A percentile compares a stretch with the other conserved stretches of the same genome.
phyloP scores from a whole-genome alignment of 163 green algal genomes.

The Chloroidium sp. region DNA sequence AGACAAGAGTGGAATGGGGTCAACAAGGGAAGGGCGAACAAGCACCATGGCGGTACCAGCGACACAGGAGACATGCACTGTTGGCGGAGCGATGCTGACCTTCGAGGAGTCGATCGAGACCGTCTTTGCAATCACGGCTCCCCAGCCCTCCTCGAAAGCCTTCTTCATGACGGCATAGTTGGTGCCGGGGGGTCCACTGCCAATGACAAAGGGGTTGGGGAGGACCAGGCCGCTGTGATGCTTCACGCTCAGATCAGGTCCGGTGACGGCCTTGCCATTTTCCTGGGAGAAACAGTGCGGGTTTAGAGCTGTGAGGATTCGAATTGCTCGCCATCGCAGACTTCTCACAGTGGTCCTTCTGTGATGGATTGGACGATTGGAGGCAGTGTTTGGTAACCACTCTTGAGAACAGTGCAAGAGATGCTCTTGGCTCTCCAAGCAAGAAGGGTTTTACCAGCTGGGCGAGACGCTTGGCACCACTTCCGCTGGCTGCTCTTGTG shows the following conservation, averaged over 20 bases:
- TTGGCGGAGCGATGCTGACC: slow-evolving; percentile 25
- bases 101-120: slow-evolving; percentile 82
- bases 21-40: not conserved
- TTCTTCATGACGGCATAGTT: slow-evolving; percentile 89
- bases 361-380: too few species aligned
- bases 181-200: slow-evolving; percentile 75
- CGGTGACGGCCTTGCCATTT: slow-evolving; percentile 25
- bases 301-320: too few species aligned
- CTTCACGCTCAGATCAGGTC: slow-evolving; percentile 60
- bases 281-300: slow-evolving; percentile 2
- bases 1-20: slow-evolving; percentile 1
- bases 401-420: too few species aligned
- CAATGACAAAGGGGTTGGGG: slow-evolving; percentile 98
- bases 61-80: not conserved
- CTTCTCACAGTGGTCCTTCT: too few species aligned
- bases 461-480: too few species aligned
- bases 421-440: too few species aligned
- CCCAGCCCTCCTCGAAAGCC: slow-evolving; percentile 97
- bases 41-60: too few species aligned
- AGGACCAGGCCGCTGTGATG: slow-evolving; percentile 80
- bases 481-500: too few species aligned
- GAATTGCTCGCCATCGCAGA: too few species aligned
- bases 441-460: too few species aligned
- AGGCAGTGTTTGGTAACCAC: too few species aligned
- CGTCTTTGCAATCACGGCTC: slow-evolving; percentile 95